phyloP scores from a whole-genome alignment of 306 rosid species.

The Gleditsia sinensis region DNA sequence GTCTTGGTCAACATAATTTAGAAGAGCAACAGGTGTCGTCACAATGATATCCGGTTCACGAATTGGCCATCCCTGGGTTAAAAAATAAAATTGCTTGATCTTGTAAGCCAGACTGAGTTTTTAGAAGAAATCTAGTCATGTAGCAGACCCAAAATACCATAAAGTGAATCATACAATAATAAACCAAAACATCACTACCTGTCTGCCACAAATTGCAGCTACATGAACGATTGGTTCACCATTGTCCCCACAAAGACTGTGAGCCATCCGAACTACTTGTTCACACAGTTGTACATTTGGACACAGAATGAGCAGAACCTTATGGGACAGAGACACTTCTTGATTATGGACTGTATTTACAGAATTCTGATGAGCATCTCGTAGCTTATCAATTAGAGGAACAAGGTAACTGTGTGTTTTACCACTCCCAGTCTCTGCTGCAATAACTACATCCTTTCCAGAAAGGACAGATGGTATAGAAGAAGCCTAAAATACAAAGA shows the following conservation, averaged over 20 bases:
- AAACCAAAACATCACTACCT: constrained; percentile 52
- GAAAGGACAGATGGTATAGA: constrained; percentile 76
- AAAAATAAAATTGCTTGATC: constrained; percentile 20
- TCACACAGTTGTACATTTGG: constrained; percentile 91
- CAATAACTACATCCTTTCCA: constrained; percentile 83
- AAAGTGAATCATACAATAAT: not conserved
- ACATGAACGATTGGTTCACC: constrained; percentile 67
- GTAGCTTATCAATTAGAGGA: constrained; percentile 72
- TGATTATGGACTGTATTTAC: constrained; percentile 41
- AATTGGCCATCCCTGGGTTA: constrained; percentile 85
- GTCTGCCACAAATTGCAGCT: constrained; percentile 84
- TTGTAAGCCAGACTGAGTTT: constrained; percentile 4
- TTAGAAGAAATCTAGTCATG: not conserved
- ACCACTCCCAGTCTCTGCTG: constrained; percentile 98
- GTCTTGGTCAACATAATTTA: constrained; percentile 72
- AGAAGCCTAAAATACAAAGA: constrained; percentile 71
- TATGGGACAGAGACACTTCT: constrained; percentile 31
- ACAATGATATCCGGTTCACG: constrained; percentile 79
- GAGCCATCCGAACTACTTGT: constrained; percentile 90
- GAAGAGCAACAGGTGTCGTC: constrained; percentile 94
- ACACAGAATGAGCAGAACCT: constrained; percentile 75
- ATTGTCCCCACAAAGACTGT: constrained; percentile 62
- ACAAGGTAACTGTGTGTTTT: constrained; percentile 84
- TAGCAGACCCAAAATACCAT: constrained; percentile 22
- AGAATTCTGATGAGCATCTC: constrained; percentile 39